phyloP scores from a whole-genome alignment of 1,284 basidiomycete species.

The Ganoderma resinaceum region DNA sequence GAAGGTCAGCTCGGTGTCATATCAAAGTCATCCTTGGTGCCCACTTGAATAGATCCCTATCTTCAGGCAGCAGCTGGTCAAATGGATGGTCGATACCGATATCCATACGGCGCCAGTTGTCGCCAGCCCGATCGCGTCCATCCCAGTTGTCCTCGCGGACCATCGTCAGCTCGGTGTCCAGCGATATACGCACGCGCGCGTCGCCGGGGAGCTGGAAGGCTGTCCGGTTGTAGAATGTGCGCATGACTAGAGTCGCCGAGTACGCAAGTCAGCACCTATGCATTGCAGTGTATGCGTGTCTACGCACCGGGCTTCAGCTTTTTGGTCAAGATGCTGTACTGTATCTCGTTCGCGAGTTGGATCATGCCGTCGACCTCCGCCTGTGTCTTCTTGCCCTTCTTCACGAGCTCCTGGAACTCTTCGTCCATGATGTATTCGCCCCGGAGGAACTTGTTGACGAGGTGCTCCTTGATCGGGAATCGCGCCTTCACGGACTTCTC shows the following conservation, averaged over 20 bases:
- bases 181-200: conserved; percentile 96
- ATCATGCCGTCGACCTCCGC: conserved; percentile 96
- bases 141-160: conserved; percentile 99
- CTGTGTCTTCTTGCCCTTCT: conserved; percentile 94
- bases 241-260: conserved; percentile 69
- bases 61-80: conserved; percentile 75
- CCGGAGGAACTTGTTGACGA: conserved; percentile 90
- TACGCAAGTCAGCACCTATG: background rate
- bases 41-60: conserved; percentile 94
- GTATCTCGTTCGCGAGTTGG: conserved; percentile 95
- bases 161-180: conserved; percentile 96
- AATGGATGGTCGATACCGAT: conserved; percentile 95
- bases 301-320: conserved; percentile 67
- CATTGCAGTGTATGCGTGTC: conserved; percentile 51
- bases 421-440: conserved; percentile 95
- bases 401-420: conserved; percentile 89
- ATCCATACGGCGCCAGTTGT: conserved; percentile 96
- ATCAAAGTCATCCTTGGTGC: conserved; percentile 34
- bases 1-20: background rate
- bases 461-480: conserved; percentile 95
- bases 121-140: conserved; percentile 74
- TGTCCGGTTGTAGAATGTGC: conserved; percentile 99
- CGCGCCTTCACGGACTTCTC: conserved; percentile 99
- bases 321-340: conserved; percentile 90
- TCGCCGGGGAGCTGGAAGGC: conserved; percentile 99